Conservation (phyloP, 2,329 filamentous ascomycete species). For the Stagonosporopsis cucurbitacearum region DNA sequence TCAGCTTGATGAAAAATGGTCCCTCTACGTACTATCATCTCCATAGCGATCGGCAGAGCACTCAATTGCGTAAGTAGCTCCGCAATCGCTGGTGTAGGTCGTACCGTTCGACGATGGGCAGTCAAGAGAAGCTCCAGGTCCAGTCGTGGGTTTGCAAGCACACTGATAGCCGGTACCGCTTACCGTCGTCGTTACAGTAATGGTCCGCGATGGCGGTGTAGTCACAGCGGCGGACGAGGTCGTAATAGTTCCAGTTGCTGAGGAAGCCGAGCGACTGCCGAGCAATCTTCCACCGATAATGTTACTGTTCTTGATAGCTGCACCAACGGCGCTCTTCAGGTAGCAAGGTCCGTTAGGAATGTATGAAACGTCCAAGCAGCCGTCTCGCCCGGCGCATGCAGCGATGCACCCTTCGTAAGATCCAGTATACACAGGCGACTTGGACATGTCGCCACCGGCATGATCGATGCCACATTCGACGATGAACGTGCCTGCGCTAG, state of each 20-base stretch:
- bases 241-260: too few species aligned
- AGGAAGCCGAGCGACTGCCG: too few species aligned
- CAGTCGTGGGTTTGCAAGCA: too few species aligned
- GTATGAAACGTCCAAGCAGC: conserved; percentile 4
- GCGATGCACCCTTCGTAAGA: conserved; percentile 5
- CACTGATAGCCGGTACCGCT: too few species aligned
- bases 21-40: too few species aligned
- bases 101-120: conserved; percentile 28
- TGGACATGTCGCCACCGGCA: neutral
- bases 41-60: conserved; percentile 34
- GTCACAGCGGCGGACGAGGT: too few species aligned
- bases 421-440: conserved; percentile 9
- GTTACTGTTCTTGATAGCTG: neutral
- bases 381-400: neutral
- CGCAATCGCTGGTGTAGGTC: conserved; percentile 24
- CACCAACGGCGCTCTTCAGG: conserved; percentile 6
- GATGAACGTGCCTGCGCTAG: neutral
- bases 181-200: too few species aligned
- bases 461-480: conserved; percentile 9
- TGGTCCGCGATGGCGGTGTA: too few species aligned
- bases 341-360: conserved; percentile 6
- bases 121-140: too few species aligned
- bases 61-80: conserved; percentile 30
- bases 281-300: too few species aligned
- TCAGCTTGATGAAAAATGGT: too few species aligned